phyloP scores from a whole-genome alignment of 208 protist genomes.

The Lotmaria passim region DNA sequence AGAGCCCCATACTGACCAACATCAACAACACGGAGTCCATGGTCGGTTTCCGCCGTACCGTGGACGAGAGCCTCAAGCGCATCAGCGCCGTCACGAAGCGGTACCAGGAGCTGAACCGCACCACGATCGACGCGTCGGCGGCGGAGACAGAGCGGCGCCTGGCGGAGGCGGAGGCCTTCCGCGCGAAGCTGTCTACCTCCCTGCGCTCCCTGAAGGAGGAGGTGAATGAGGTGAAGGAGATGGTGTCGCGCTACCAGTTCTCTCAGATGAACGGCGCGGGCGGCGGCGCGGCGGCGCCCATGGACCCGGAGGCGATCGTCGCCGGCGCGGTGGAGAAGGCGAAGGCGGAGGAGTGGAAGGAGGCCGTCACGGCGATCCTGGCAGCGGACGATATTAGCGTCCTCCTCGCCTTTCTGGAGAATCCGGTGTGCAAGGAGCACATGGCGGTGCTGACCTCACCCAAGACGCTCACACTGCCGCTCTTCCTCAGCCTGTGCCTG shows the following conservation, averaged over 20 bases:
- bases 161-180: conserved; percentile 45
- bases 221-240: conserved; percentile 49
- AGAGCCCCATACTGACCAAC: conserved; percentile 35
- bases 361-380: conserved; percentile 70
- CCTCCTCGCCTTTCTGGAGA: conserved; percentile 83
- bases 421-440: conserved; percentile 73
- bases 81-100: conserved; percentile 42
- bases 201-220: conserved; percentile 55
- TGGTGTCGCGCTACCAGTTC: conserved; percentile 40
- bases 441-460: conserved; percentile 56
- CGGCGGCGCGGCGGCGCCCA: conserved; percentile 17
- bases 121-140: conserved; percentile 42
- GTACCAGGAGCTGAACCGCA: conserved; percentile 43
- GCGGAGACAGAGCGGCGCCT: conserved; percentile 36
- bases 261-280: conserved; percentile 15
- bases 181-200: conserved; percentile 39
- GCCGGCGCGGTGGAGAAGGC: conserved; percentile 58
- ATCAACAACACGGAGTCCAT: conserved; percentile 68
- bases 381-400: conserved; percentile 76
- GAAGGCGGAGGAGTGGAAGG: conserved; percentile 70
- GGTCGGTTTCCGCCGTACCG: conserved; percentile 59
- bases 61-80: conserved; percentile 57
- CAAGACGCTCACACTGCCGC: conserved; percentile 64
- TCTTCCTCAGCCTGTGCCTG: conserved; percentile 85
- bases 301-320: conserved; percentile 75